A percentile compares a stretch with the other conserved stretches of the same genome.
Conservation (phyloP, 805 yeast species). For the Kregervanrija delftensis region DNA sequence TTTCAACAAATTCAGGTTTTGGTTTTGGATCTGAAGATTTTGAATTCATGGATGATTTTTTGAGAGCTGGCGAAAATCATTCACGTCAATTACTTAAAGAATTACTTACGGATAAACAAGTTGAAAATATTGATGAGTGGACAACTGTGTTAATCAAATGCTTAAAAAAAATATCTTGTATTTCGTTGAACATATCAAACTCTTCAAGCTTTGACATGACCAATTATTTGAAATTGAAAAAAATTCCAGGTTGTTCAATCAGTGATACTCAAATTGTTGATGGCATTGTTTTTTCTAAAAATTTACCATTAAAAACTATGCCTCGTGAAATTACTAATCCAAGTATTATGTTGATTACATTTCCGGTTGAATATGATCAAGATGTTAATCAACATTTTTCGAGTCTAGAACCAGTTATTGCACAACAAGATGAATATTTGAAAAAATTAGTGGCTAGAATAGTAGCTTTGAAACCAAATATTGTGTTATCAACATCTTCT, state of each 20-base stretch:
- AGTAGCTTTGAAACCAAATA: slow-evolving; percentile 66
- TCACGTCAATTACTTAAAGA: slow-evolving; percentile 50
- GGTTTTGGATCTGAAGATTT: slow-evolving; percentile 14
- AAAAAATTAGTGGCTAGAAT: slow-evolving; percentile 76
- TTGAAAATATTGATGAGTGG: slow-evolving; percentile 55
- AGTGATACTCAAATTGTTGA: slow-evolving; percentile 55
- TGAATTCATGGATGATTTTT: slow-evolving; percentile 28
- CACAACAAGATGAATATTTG: slow-evolving; percentile 83
- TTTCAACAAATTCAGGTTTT: no score
- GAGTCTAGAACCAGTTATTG: slow-evolving; percentile 49
- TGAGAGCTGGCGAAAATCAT: slow-evolving; percentile 33
- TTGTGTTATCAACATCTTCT: slow-evolving; percentile 70
- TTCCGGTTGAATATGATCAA: slow-evolving; percentile 85
- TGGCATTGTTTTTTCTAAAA: slow-evolving; percentile 82
- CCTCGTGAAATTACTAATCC: slow-evolving; percentile 58
- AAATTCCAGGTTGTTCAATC: slow-evolving; percentile 69
- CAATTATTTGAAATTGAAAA: slow-evolving; percentile 82
- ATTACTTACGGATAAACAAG: slow-evolving; percentile 53
- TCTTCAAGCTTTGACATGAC: slow-evolving; percentile 71
- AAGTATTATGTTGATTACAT: slow-evolving; percentile 72
- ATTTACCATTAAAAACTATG: slow-evolving; percentile 77
- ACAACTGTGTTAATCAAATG: slow-evolving; percentile 39
- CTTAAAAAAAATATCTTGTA: slow-evolving; percentile 46
- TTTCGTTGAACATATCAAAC: slow-evolving; percentile 38
- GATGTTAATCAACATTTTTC: slow-evolving; percentile 17